Conservation (phyloP, 2,329 filamentous ascomycete genomes). For the Metarhizium humberi region DNA sequence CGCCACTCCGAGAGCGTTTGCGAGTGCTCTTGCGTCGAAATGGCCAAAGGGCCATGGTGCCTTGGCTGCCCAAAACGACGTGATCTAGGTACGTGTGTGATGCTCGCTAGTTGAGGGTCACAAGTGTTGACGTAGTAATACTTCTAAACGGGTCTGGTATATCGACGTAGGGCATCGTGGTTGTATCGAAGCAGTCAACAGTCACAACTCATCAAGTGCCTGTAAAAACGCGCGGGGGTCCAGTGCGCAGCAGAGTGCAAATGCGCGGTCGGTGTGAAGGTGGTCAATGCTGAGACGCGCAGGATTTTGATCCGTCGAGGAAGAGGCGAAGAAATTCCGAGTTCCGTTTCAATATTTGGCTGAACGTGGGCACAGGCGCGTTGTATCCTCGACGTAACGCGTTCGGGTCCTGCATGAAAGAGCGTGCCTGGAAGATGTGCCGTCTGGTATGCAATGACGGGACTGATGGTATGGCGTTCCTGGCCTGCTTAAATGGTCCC, state of each 20-base stretch:
- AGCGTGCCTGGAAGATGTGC: neutral
- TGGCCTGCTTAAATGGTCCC: neutral
- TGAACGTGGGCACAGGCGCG: neutral
- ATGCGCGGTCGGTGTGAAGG: neutral
- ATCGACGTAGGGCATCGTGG: conserved; percentile 7
- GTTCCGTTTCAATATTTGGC: neutral
- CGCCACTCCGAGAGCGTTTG: conserved; percentile 44
- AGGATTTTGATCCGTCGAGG: neutral
- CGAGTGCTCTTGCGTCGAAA: conserved; percentile 68
- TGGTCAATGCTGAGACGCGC: neutral
- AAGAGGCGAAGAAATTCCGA: neutral
- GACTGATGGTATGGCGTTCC: neutral
- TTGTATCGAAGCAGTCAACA: neutral
- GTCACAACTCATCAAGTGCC: conserved; percentile 1
- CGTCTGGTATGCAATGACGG: neutral
- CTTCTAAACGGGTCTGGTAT: conserved; percentile 1
- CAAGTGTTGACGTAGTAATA: neutral
- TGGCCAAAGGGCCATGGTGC: conserved; percentile 69
- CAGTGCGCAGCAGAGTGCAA: neutral
- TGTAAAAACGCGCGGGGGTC: neutral
- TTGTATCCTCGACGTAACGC: neutral
- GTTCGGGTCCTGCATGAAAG: neutral
- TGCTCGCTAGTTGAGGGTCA: conserved; percentile 1
- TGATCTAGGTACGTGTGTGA: neutral
- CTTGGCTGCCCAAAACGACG: neutral